Evolutionary conservation across 352 stramenopile genomes (phyloP).

Genomic region (Phytophthora macrochlamydospora): DNA sequence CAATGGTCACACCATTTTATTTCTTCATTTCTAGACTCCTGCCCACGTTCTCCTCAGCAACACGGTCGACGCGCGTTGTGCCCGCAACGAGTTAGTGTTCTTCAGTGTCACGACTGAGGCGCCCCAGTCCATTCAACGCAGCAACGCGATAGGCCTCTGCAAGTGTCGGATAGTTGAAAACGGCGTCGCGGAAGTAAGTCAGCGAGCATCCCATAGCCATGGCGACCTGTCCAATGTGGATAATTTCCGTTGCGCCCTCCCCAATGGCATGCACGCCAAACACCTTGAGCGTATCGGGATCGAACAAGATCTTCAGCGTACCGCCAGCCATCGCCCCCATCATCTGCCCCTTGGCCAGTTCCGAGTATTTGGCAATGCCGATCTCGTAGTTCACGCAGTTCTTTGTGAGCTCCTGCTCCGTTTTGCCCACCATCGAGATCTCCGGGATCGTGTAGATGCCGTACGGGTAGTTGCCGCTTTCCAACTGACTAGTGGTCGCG

Average conservation of each 20-base stretch:
- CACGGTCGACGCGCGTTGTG: conserved; percentile 12
- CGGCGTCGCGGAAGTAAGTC: conserved; percentile 89
- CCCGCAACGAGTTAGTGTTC: conserved; percentile 50
- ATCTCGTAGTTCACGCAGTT: conserved; percentile 88
- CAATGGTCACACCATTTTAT: conserved; percentile 17
- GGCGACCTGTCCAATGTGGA: conserved; percentile 92
- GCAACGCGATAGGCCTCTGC: conserved; percentile 91
- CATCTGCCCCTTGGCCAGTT: conserved; percentile 92
- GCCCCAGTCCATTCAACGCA: conserved; percentile 82
- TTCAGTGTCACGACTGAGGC: conserved; percentile 82
- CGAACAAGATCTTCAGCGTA: conserved; percentile 91
- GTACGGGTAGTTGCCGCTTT: conserved; percentile 88
- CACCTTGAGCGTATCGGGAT: conserved; percentile 78
- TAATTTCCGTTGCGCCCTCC: conserved; percentile 91
- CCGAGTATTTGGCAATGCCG: conserved; percentile 85
- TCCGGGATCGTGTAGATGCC: conserved; percentile 93
- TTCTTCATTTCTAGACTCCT: conserved; percentile 29
- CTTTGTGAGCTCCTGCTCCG: conserved; percentile 85
- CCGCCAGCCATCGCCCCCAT: conserved; percentile 75
- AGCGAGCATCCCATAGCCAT: conserved; percentile 82
- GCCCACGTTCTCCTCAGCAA: conserved; percentile 15
- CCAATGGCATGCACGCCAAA: conserved; percentile 90
- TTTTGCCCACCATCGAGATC: conserved; percentile 92
- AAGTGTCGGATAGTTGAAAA: conserved; percentile 93
- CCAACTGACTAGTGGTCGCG: conserved; percentile 65